phyloP scores from a whole-genome alignment of 129 eudicot genomes.

The Saposhnikovia divaricata region DNA sequence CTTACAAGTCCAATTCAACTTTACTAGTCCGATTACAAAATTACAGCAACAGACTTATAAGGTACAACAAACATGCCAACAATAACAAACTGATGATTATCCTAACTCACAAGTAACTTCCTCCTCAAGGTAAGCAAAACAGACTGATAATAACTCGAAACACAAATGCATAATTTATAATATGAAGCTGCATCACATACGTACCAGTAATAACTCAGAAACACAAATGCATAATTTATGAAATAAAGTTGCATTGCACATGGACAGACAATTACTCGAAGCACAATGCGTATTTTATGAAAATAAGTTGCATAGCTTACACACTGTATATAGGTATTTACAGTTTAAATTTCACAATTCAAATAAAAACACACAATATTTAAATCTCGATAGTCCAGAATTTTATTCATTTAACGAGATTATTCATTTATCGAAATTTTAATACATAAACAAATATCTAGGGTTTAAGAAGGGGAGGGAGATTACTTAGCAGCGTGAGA shows the following conservation, averaged over 20 bases:
- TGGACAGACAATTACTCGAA: too few relatives aligned
- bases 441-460: not conserved
- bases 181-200: too few relatives aligned
- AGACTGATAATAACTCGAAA: not conserved
- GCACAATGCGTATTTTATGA: too few relatives aligned
- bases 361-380: not conserved
- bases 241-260: not conserved
- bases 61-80: too few relatives aligned
- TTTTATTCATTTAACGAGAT: not conserved
- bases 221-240: not conserved
- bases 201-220: not conserved
- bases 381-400: not conserved
- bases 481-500: constrained; percentile 68
- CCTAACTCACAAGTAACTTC: not conserved
- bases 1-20: not conserved
- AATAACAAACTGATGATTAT: not conserved
- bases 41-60: not conserved
- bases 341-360: not conserved
- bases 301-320: not conserved
- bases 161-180: too few relatives aligned
- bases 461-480: not conserved
- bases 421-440: not conserved
- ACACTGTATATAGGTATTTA: too few relatives aligned
- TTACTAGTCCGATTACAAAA: not conserved
- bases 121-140: not conserved